Evolutionary conservation across 768 basidiomycete species (phyloP), one percentile per base, ranked within the genome.

Genomic region (Lactarius quietus): DNA sequence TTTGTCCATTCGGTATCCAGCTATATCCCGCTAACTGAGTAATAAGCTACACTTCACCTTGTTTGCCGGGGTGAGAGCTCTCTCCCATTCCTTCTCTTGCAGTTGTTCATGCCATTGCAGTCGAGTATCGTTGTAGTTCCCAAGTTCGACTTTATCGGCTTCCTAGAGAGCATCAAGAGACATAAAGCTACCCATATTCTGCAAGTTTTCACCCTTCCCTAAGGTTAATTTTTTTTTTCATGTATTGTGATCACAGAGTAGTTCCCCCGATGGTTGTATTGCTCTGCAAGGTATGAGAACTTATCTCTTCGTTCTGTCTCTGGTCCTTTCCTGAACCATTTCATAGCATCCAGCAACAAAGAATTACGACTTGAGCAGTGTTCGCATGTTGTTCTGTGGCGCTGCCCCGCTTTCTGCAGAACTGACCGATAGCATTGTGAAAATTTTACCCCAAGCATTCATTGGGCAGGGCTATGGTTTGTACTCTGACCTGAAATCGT

Each of bases 401-500:
- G 78, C 77, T 3, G 78, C 78, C 1, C 78, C 78, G 0, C 57
- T 79, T 38, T 76, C 77, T 5, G 70, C 69, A 8, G 75, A 76
- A 55, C 66, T 79, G 26, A 72, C 68, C 59, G 70, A 80, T 53
- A 76, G 80, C 56, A 72, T 88, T 18, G 78, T 81, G 38, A 73
- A 76, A 31, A 72, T 86, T 51, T 74, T 87, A 60, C 86, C 86
- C 0, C 71, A 81, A 48, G 83, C 83, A 0, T 76, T 81, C 58
- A 81, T 88, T 43, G 86, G 86, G 5, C 86, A 88, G 72, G 83
- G 81, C 9, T 87, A 85, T 61, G 86, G 86, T 83, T 61, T 31
- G 74, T 64, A 5, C 41, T 23, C 43, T 26, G 8, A 7, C 28
- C 14, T 3, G 14, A 41, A 26, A 54, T 57, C 6, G 6, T 35